Evolutionary conservation across 2,329 filamentous ascomycete species (phyloP), one percentile per base, ranked within the genome.

Genomic region (Venturia pyrina): DNA sequence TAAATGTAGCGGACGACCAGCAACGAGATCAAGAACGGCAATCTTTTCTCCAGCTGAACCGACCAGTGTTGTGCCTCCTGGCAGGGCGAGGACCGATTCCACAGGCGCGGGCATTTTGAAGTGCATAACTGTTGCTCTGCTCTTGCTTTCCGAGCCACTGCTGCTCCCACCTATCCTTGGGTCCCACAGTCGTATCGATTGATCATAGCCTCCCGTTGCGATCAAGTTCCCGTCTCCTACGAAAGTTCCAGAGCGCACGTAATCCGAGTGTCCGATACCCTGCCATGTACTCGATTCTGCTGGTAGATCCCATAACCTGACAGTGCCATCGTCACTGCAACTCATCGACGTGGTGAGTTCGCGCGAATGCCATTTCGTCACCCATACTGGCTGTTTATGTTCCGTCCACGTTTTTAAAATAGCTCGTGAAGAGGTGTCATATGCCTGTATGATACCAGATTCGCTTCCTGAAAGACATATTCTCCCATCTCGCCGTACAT

Each of bases 391-490:
- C 81, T 96, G 93, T 79, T 92, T 93, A 80, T 98, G 93, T 71
- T 93, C 87, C 69, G 88, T 87, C 93, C 95, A 99, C 63, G 93
- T 97, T 81, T 95, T 93, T 71, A 99, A 80, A 70, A 99, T 96
- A 3, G 92, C 92, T 69, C 95, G 85, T 66, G 92, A 93, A 74
- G 84, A 87, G 63, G 96, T 87, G 73, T 99, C 95, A 74, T 98
- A 99, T 15, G 97, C 92, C 78, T 99, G 96, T 70, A 99, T 90
- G 68, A 89, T 87, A 66, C 96, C 96, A 50, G 87, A 89, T 74
- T 97, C 93, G 71, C 97, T 93, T 72, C 93, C 93, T 41, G 93
- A 92, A 44, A 96, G 89, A 71, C 99, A 79, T 66, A 99, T 89
- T 68, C 91, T 86, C 50, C 93, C 93, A 79, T 99, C 95, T 66